These are phyloP conservation scores for Globisporangium spinosum DNA, from an alignment of 352 stramenopile species.

Conservation along the genomic window DNA sequence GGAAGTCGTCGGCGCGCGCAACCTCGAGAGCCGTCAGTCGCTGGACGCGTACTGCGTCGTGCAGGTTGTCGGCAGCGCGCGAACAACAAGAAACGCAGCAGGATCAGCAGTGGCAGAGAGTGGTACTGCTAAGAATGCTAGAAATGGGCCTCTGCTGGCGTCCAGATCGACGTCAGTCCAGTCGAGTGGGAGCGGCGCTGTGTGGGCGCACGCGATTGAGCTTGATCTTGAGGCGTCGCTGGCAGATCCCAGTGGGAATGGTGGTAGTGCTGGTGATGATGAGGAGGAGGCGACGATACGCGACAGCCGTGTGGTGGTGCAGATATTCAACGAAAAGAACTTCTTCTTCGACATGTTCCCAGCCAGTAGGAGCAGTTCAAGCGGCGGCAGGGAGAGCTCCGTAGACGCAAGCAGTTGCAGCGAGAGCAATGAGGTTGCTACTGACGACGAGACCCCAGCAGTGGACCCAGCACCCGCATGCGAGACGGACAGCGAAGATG, in stretches of 20 bases:
- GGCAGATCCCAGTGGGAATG: conserved; percentile 6
- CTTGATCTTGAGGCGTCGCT: conserved; percentile 20
- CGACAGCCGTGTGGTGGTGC: conserved; percentile 25
- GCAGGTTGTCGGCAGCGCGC: conserved; percentile 21
- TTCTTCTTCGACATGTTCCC: conserved; percentile 89
- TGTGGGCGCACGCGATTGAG: conserved; percentile 44
- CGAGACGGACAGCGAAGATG: conserved; percentile 33
- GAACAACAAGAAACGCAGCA: background rate
- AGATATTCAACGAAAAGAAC: conserved; percentile 70
- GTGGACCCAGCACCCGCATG: background rate
- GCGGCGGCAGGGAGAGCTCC: conserved; percentile 9
- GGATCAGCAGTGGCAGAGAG: background rate
- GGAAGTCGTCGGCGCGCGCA: conserved; percentile 65
- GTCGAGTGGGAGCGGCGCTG: conserved; percentile 26
- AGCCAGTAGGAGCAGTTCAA: conserved; percentile 11
- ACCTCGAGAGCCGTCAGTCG: conserved; percentile 55
- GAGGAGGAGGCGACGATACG: conserved; percentile 2
- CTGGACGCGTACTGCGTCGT: conserved; percentile 73
- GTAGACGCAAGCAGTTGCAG: conserved; percentile 1
- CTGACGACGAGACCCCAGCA: background rate
- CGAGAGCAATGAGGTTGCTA: background rate
- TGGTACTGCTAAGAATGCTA: background rate
- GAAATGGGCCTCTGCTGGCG: background rate
- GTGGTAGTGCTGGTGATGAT: conserved; percentile 9
- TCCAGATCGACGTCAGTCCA: conserved; percentile 20